These are phyloP conservation scores for Macrophomina phaseolina DNA, from an alignment of 2,329 filamentous ascomycete genomes.

Conservation along the genomic window DNA sequence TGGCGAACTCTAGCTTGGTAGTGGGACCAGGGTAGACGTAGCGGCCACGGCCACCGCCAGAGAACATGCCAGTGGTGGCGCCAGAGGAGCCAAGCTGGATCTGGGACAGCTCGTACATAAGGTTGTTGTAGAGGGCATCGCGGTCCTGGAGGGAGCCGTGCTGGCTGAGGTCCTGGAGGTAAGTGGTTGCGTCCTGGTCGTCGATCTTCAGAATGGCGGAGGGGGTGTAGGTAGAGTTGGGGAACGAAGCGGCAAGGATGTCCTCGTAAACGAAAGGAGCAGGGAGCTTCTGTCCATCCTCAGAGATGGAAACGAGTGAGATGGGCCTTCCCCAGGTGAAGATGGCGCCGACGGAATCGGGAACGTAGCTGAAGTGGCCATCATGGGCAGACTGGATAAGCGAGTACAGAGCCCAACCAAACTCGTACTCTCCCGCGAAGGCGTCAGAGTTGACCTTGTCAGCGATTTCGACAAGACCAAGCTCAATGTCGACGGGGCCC, in stretches of 20 bases:
- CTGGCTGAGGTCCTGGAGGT: slow-evolving; percentile 55
- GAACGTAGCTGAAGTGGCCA: slow-evolving; percentile 65
- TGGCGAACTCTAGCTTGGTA: slow-evolving; percentile 53
- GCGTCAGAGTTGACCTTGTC: slow-evolving; percentile 42
- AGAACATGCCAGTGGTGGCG: slow-evolving; percentile 51
- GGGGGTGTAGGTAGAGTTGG: slow-evolving; percentile 50
- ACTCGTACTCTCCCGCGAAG: slow-evolving; percentile 51
- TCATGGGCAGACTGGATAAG: slow-evolving; percentile 65
- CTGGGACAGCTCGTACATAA: slow-evolving; percentile 54
- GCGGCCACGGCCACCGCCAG: slow-evolving; percentile 49
- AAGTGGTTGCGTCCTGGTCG: slow-evolving; percentile 58
- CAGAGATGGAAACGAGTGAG: slow-evolving; percentile 64
- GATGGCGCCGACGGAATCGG: slow-evolving; percentile 58
- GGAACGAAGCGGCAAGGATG: slow-evolving; percentile 48
- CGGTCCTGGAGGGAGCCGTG: slow-evolving; percentile 60
- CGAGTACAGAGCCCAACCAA: slow-evolving; percentile 54
- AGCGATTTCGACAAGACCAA: slow-evolving; percentile 46
- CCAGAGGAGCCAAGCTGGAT: slow-evolving; percentile 49
- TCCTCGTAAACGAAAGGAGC: slow-evolving; percentile 62
- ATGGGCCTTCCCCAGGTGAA: slow-evolving; percentile 59
- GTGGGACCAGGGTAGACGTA: slow-evolving; percentile 50
- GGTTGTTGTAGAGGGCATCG: slow-evolving; percentile 60
- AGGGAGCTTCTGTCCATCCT: slow-evolving; percentile 62
- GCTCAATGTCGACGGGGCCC: slow-evolving; percentile 49
- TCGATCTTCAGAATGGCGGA: slow-evolving; percentile 63